Evolutionary conservation across 1,284 basidiomycete genomes (phyloP), one percentile per base, ranked within the genome.

Genomic region (Leccinum insolens): DNA sequence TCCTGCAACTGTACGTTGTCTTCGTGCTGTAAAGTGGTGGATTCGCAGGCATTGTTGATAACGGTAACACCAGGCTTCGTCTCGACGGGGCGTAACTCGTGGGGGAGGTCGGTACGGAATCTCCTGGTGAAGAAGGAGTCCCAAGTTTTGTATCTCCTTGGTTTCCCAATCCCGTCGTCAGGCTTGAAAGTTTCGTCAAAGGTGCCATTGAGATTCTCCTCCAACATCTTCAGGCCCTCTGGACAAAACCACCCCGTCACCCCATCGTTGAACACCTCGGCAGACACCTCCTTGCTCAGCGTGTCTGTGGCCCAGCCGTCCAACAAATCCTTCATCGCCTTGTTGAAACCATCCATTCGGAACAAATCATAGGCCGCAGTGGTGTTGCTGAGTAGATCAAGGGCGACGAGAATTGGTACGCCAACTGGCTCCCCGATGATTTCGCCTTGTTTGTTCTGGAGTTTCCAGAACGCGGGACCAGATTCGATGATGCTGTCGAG

Each of bases 21-120:
- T 0, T 74, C 75, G 17, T 80, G 77, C 67, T 79, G 25, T 72
- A 84, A 82, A 14, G 81, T 70, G 41, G 77, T 80, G 25, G 81
- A 82, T 72, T 87, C 86, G 79, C 85, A 87, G 2, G 82, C 76
- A 70, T 80, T 82, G 66, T 74, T 78, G 62, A 87, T 52, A 4
- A 80, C 77, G 61, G 20, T 15, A 28, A 62, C 15, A 55, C 34
- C 34, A 34, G 3, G 1, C 34, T 34, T 34, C n/a, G 4, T 3
- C 25, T 20, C 0, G 11, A 85, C 58, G 3, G 84, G 83, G 52
- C 85, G 82, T 37, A 76, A 70, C 31, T 31, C 31, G 31, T 31
- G 28, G 1, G 15, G 3, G 15, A 39, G 28, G 11, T 64, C 9
- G 15, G 2, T 3, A 39, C 37, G 25, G 75, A 68, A 46, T 3